Conservation (phyloP, 176 grass and related monocot species). For the Ampelocalamus luodianensis region DNA sequence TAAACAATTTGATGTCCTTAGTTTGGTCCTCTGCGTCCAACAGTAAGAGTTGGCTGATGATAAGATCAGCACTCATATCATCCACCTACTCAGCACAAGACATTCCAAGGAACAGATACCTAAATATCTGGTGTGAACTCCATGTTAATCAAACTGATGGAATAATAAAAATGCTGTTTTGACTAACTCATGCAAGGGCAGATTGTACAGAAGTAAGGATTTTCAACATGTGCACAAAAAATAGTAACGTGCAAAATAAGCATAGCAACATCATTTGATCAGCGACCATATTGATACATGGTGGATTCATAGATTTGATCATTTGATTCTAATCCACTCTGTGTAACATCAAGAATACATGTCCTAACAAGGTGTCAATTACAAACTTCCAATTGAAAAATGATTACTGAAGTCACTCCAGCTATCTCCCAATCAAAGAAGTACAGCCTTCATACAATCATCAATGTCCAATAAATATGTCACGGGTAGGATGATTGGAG, state of each 20-base stretch:
- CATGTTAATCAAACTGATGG: constrained; percentile 9
- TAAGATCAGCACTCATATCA: constrained; percentile 74
- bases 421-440: constrained; percentile 24
- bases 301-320: background rate
- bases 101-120: constrained; percentile 34
- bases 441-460: background rate
- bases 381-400: constrained; percentile 1
- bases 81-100: constrained; percentile 71
- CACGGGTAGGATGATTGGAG: too few relatives aligned
- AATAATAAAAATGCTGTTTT: constrained; percentile 1
- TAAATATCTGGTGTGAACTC: constrained; percentile 27
- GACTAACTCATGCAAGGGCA: constrained; percentile 2
- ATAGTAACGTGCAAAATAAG: background rate
- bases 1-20: constrained; percentile 96
- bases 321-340: background rate
- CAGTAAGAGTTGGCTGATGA: constrained; percentile 86
- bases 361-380: constrained; percentile 14
- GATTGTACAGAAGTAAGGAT: constrained; percentile 18
- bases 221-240: constrained; percentile 15
- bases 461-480: background rate
- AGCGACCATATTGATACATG: background rate
- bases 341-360: constrained; percentile 2
- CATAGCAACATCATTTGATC: background rate
- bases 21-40: constrained; percentile 84
- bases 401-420: background rate